These are phyloP conservation scores for Orbilia blumenaviensis DNA, from an alignment of 2,329 filamentous ascomycete genomes.

Conservation along the genomic window DNA sequence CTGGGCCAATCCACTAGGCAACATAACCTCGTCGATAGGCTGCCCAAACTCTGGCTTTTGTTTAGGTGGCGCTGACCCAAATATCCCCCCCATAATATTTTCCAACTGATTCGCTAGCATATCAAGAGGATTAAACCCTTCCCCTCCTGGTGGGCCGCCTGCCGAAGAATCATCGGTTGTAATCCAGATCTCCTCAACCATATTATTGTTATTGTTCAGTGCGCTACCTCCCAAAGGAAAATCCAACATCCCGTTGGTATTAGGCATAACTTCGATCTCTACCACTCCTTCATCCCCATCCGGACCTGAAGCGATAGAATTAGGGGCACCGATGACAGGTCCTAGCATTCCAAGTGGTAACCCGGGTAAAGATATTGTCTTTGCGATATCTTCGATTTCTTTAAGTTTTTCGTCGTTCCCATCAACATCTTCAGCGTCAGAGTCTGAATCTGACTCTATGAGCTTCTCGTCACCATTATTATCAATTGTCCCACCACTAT, in stretches of 20 bases:
- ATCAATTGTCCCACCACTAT: too few species aligned
- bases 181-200: conserved; percentile 44
- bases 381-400: background rate
- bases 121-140: conserved; percentile 15
- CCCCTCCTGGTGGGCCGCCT: background rate
- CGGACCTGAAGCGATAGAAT: background rate
- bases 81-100: conserved; percentile 34
- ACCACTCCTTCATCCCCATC: conserved; percentile 9
- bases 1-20: conserved; percentile 10
- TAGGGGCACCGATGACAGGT: background rate
- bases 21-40: conserved; percentile 40
- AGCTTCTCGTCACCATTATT: background rate
- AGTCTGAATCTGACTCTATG: background rate
- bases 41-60: background rate
- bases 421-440: background rate
- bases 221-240: background rate
- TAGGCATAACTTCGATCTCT: conserved; percentile 26
- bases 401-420: background rate
- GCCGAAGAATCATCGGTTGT: background rate
- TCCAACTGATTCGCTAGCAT: conserved; percentile 12
- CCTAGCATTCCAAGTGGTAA: conserved; percentile 24
- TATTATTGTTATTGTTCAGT: conserved; percentile 3
- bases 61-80: background rate
- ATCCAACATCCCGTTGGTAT: background rate
- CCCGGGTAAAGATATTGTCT: background rate